Conservation (phyloP, 2,329 filamentous ascomycete species). For the Ambrosiella beaveri region DNA sequence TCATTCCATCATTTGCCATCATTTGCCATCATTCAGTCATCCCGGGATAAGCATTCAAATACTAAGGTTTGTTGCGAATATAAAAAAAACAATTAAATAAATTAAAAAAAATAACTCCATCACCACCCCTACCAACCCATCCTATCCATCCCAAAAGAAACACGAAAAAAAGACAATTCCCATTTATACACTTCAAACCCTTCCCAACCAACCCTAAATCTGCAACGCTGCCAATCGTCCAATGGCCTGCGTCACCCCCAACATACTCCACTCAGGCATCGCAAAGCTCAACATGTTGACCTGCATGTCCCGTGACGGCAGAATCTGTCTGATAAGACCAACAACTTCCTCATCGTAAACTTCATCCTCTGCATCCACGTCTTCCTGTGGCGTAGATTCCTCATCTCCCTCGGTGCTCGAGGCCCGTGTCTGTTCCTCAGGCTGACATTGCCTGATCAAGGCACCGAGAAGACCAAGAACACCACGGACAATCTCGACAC, state of each 20-base stretch:
- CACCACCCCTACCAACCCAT: too few relatives aligned
- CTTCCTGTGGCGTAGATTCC: not conserved
- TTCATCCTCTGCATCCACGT: not conserved
- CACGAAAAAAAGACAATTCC: too few relatives aligned
- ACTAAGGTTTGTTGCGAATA: too few relatives aligned
- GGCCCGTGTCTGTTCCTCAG: slow-evolving; percentile 55
- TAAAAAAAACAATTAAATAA: too few relatives aligned
- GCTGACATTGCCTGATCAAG: not conserved
- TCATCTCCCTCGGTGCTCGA: slow-evolving; percentile 26
- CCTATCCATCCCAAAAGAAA: too few relatives aligned
- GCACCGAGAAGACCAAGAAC: slow-evolving; percentile 46
- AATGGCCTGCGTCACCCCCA: slow-evolving; percentile 45
- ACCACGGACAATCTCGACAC: slow-evolving; percentile 45
- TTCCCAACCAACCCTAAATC: too few relatives aligned
- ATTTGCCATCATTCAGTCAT: too few relatives aligned
- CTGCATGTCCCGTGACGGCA: slow-evolving; percentile 51
- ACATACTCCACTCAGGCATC: slow-evolving; percentile 42
- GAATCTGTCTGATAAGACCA: slow-evolving; percentile 38
- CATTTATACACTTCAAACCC: too few relatives aligned
- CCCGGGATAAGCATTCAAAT: too few relatives aligned
- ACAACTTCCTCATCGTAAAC: slow-evolving; percentile 24
- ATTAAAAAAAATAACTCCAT: too few relatives aligned
- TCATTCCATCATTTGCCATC: too few relatives aligned
- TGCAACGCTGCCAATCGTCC: not conserved
- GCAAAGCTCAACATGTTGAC: slow-evolving; percentile 50